phyloP scores from a whole-genome alignment of 495 filamentous ascomycete species.

The Rostrohypoxylon terebratum region DNA sequence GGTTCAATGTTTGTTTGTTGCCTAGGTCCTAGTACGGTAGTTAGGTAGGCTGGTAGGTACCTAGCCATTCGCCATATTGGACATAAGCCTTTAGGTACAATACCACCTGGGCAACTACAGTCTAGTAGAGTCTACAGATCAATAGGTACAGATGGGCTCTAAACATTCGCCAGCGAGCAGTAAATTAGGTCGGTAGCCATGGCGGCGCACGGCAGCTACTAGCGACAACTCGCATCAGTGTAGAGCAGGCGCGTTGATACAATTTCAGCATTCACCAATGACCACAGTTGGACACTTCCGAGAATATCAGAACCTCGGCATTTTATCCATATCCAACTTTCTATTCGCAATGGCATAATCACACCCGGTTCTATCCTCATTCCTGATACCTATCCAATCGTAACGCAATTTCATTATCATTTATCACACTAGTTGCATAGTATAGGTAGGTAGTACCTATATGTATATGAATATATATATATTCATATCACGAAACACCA shows the following conservation, averaged over 20 bases:
- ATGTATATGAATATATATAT: not conserved
- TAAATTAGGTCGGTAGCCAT: not conserved
- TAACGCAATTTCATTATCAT: not conserved
- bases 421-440: not conserved
- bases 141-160: too few species aligned
- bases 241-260: not conserved
- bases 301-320: slow-evolving; percentile 29
- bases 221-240: not conserved
- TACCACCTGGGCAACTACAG: too few species aligned
- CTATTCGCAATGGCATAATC: slow-evolving; percentile 31
- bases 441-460: not conserved
- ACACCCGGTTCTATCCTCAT: slow-evolving; percentile 31
- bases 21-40: too few species aligned
- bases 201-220: not conserved
- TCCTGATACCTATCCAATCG: slow-evolving; percentile 20
- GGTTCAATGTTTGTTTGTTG: slow-evolving; percentile 26
- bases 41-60: too few species aligned
- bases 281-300: not conserved
- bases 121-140: too few species aligned
- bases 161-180: not conserved
- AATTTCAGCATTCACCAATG: not conserved
- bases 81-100: too few species aligned
- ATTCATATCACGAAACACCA: not conserved
- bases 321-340: slow-evolving; percentile 25
- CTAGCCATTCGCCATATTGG: too few species aligned